A percentile compares a stretch with the other conserved stretches of the same genome.
phyloP scores from a whole-genome alignment of 768 basidiomycete species.

The Kondoa malvinella region DNA sequence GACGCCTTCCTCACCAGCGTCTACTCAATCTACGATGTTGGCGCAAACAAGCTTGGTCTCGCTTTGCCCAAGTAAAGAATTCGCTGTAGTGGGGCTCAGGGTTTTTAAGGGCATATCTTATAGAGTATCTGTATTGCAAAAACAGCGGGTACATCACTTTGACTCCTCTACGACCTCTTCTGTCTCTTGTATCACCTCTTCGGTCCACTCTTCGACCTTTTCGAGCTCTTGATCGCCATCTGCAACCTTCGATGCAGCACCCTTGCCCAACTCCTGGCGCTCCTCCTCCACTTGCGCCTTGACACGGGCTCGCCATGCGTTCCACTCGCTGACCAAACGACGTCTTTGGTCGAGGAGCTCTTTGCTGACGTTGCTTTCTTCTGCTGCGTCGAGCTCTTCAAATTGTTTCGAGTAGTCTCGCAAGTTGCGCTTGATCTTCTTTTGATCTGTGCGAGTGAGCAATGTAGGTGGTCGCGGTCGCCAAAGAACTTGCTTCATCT shows the following conservation, averaged over 20 bases:
- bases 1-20: constrained; percentile 15
- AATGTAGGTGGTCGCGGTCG: constrained; percentile 82
- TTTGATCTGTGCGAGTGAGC: constrained; percentile 71
- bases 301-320: constrained; percentile 73
- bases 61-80: constrained; percentile 12
- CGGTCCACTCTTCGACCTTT: constrained; percentile 48
- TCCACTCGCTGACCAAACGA: constrained; percentile 94
- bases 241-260: constrained; percentile 27
- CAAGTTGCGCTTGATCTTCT: constrained; percentile 67
- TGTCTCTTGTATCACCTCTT: constrained; percentile 40
- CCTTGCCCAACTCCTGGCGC: constrained; percentile 33
- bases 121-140: neutral
- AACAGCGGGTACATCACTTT: neutral
- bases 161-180: constrained; percentile 20
- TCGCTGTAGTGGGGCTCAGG: too few relatives aligned
- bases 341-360: constrained; percentile 79
- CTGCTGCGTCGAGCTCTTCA: constrained; percentile 91
- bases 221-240: constrained; percentile 52
- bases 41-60: constrained; percentile 9
- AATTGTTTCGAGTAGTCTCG: constrained; percentile 78
- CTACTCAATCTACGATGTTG: constrained; percentile 13
- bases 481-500: constrained; percentile 99
- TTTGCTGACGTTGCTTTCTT: constrained; percentile 84
- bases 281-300: constrained; percentile 50
- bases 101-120: too few relatives aligned